Conservation (phyloP, 2,329 filamentous ascomycete genomes). For the Cadophora sp. region DNA sequence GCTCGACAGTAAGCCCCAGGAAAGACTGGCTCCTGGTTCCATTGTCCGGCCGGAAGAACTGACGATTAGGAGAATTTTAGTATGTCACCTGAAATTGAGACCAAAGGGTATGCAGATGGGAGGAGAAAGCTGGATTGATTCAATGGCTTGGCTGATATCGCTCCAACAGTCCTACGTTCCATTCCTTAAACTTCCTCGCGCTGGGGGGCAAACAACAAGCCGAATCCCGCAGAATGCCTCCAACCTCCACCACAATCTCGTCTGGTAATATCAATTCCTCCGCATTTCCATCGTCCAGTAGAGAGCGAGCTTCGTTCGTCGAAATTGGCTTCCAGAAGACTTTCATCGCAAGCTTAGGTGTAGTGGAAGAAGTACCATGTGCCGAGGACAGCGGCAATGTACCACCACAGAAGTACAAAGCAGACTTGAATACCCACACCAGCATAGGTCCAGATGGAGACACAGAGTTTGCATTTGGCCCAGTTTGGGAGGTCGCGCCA, state of each 20-base stretch:
- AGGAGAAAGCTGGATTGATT: neutral
- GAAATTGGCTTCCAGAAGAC: slow-evolving; percentile 37
- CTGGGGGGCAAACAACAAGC: slow-evolving; percentile 58
- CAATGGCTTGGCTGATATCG: slow-evolving; percentile 50
- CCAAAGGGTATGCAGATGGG: neutral
- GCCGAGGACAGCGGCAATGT: slow-evolving; percentile 11
- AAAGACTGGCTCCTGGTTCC: too few relatives aligned
- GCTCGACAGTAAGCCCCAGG: too few relatives aligned
- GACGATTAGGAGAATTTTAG: neutral
- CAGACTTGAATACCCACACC: slow-evolving; percentile 24
- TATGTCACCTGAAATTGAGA: neutral
- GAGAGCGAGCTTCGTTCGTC: slow-evolving; percentile 22
- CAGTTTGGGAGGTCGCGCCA: neutral
- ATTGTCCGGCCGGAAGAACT: too few relatives aligned
- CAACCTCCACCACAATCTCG: slow-evolving; percentile 55
- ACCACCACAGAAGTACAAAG: neutral
- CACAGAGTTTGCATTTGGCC: neutral
- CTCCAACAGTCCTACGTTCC: slow-evolving; percentile 69
- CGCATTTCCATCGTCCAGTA: slow-evolving; percentile 43
- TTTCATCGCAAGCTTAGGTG: slow-evolving; percentile 37
- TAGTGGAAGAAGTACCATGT: neutral
- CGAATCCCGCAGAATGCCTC: slow-evolving; percentile 48
- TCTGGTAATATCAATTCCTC: slow-evolving; percentile 64
- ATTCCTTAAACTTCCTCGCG: slow-evolving; percentile 67
- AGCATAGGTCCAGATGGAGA: slow-evolving; percentile 15